These are phyloP conservation scores for Xylaria bambusicola DNA, from an alignment of 495 filamentous ascomycete species.

Conservation along the genomic window DNA sequence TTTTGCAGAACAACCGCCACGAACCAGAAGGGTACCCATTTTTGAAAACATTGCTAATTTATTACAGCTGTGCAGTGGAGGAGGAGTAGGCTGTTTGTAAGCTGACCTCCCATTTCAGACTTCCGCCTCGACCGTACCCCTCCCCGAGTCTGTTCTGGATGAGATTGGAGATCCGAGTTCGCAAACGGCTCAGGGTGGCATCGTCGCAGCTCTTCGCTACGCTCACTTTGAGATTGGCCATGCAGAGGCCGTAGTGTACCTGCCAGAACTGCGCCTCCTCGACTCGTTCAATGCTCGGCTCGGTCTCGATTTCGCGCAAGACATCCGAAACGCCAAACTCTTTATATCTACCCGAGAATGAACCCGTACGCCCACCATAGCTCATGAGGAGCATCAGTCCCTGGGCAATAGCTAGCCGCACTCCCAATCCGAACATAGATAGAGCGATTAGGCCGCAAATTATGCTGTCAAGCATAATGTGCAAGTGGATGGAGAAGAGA, in stretches of 20 bases:
- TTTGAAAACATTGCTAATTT: neutral
- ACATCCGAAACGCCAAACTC: constrained; percentile 67
- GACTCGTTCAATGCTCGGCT: constrained; percentile 71
- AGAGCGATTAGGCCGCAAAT: constrained; percentile 78
- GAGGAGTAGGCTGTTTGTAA: constrained; percentile 41
- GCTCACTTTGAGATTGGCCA: constrained; percentile 87
- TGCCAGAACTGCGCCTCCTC: constrained; percentile 97
- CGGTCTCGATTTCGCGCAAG: constrained; percentile 78
- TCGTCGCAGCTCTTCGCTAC: constrained; percentile 61
- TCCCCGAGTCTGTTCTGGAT: constrained; percentile 86
- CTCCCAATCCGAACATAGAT: constrained; percentile 83
- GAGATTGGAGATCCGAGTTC: constrained; percentile 72
- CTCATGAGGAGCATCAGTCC: constrained; percentile 95
- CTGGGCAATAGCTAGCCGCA: constrained; percentile 77
- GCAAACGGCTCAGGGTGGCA: constrained; percentile 64
- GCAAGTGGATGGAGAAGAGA: constrained; percentile 71
- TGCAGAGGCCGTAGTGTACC: constrained; percentile 93
- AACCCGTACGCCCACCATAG: constrained; percentile 48
- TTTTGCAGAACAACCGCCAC: too few species aligned
- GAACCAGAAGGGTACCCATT: neutral
- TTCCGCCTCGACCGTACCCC: constrained; percentile 75
- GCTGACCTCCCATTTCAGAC: constrained; percentile 85
- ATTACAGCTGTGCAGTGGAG: constrained; percentile 1
- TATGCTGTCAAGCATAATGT: constrained; percentile 77
- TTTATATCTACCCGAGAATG: constrained; percentile 24